Percentiles rank a stretch among this genome's conserved stretches.
These are phyloP conservation scores for Saturnispora galanensis DNA, from an alignment of 805 yeast species.

Conservation along the genomic window DNA sequence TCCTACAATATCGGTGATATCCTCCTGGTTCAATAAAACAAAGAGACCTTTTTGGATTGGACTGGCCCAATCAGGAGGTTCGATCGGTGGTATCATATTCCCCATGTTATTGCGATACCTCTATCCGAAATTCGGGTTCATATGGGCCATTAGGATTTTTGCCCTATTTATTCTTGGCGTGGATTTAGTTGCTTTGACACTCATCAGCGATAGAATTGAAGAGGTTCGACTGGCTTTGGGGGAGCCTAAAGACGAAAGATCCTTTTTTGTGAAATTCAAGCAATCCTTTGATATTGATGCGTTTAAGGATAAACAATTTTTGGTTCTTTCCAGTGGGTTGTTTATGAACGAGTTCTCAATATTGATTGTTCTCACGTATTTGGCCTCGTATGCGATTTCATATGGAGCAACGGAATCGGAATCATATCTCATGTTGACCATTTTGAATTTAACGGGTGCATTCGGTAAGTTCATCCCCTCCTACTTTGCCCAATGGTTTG, in stretches of 20 bases:
- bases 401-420: constrained; percentile 34
- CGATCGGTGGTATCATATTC: constrained; percentile 43
- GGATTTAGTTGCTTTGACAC: constrained; percentile 25
- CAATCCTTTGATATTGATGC: constrained; percentile 31
- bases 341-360: constrained; percentile 39
- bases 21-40: constrained; percentile 48
- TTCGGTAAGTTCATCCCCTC: constrained; percentile 29
- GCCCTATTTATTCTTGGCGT: constrained; percentile 37
- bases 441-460: constrained; percentile 36
- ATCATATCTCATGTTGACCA: constrained; percentile 39
- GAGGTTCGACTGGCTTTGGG: constrained; percentile 18
- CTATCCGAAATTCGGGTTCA: constrained; percentile 39
- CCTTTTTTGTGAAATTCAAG: constrained; percentile 14
- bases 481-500: constrained; percentile 28
- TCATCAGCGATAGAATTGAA: constrained; percentile 34
- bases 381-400: constrained; percentile 44
- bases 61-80: constrained; percentile 42
- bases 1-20: constrained; percentile 51
- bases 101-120: constrained; percentile 42
- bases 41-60: constrained; percentile 49
- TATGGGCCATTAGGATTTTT: constrained; percentile 47
- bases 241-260: constrained; percentile 14
- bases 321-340: constrained; percentile 30
- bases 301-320: constrained; percentile 33
- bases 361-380: constrained; percentile 38